Base-by-base conservation (phyloP, 2,329 filamentous ascomycete species). In the Daldinia eschscholtzii region DNA sequence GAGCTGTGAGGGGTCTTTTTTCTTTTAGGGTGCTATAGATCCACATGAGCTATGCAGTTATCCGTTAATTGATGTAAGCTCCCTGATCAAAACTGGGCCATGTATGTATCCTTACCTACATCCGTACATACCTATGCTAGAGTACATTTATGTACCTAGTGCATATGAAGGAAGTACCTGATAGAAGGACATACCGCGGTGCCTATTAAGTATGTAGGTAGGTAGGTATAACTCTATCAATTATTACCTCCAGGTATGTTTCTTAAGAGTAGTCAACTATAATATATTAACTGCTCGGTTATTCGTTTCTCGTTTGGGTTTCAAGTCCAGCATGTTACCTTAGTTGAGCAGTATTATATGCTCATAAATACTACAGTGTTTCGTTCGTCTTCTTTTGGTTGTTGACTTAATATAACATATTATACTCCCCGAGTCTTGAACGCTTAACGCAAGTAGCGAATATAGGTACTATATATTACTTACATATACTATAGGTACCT, bases 1-100 rank as follows among this genome's bases (percentile, higher is more conserved):
- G 70, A 70, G 67, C 70, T 70, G 64, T 55, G 67, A 65, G 64
- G 70, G 64, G 67, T 65, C 52, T 61, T 61, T 61, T 58, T 55
- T 48, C 41, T 48, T 41, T 26, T n/a, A 41, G 23, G 53, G 35
- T 57, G 12, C 39, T 41, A n/a, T 42, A 35, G 33, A 37, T 41
- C 33, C 35, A 30, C 23, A 41, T 57, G 6, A 9, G 6, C 6
- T 57, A 57, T 57, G 53, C 10, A 57, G 33, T 37, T 57, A 57
- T 37, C 35, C 35, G 35, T 26, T 28, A 42, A 28, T 6, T 26
- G 35, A 39, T 37, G 23, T 42, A 37, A 28, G 53, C 15, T 52
- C 46, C 46, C 46, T 52, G 20, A 33, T 28, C 15, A n/a, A 52
- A 33, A 52, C 28, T 28, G 46, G 46, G 15, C 13, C 46, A 30